These are phyloP conservation scores for Aspergillus persii DNA, from an alignment of 2,329 filamentous ascomycete genomes.

Conservation along the genomic window DNA sequence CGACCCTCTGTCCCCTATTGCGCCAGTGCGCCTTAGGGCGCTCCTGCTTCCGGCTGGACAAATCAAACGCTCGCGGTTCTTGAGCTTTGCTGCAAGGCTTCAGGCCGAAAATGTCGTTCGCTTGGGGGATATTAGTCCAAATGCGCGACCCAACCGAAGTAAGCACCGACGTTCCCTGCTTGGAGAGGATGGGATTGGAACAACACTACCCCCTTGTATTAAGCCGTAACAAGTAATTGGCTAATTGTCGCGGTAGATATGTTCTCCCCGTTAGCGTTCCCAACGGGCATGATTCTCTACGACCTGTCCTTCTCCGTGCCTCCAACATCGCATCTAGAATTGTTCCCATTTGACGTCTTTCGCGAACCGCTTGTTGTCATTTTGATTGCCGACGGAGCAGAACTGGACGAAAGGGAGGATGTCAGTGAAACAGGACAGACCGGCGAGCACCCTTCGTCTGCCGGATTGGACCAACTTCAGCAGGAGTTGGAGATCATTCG, in stretches of 20 bases:
- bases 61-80: slow-evolving; percentile 78
- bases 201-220: neutral
- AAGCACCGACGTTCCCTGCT: slow-evolving; percentile 37
- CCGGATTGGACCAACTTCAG: slow-evolving; percentile 39
- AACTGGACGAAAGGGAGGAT: slow-evolving; percentile 50
- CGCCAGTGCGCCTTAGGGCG: slow-evolving; percentile 85
- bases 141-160: slow-evolving; percentile 84
- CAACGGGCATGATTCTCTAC: slow-evolving; percentile 81
- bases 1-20: slow-evolving; percentile 86
- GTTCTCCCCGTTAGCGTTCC: slow-evolving; percentile 89
- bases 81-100: slow-evolving; percentile 73
- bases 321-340: slow-evolving; percentile 72
- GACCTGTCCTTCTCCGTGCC: slow-evolving; percentile 79
- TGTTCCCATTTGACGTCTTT: slow-evolving; percentile 88
- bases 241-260: slow-evolving; percentile 61
- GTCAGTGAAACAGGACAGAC: slow-evolving; percentile 12
- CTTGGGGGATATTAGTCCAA: slow-evolving; percentile 80
- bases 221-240: slow-evolving; percentile 14
- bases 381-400: slow-evolving; percentile 77
- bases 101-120: slow-evolving; percentile 77
- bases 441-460: slow-evolving; percentile 36
- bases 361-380: slow-evolving; percentile 80
- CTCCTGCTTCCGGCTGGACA: slow-evolving; percentile 82
- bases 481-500: slow-evolving; percentile 69
- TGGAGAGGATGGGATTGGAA: neutral